Percentiles rank a stretch among this genome's conserved stretches.
phyloP scores from a whole-genome alignment of 768 basidiomycete genomes.

The Trametes coccinea region DNA sequence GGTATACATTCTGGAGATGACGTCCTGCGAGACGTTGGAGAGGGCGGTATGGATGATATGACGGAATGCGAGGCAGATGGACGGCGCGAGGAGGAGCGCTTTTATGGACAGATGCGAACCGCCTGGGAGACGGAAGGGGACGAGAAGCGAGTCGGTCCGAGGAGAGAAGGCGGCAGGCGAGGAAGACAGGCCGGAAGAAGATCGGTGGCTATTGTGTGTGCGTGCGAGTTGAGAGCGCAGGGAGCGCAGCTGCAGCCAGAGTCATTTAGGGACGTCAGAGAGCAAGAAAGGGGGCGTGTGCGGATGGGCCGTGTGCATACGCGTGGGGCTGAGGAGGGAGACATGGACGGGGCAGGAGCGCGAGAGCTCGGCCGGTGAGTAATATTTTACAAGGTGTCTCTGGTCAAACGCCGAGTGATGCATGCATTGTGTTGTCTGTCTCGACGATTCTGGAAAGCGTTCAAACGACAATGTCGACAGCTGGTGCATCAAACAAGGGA shows the following conservation, averaged over 20 bases:
- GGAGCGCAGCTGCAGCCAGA: neutral
- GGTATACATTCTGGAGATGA: neutral
- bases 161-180: slow-evolving; percentile 3
- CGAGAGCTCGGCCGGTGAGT: neutral
- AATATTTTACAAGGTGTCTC: neutral
- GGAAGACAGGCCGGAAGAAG: slow-evolving; percentile 2
- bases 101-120: neutral
- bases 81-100: neutral
- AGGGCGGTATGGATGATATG: neutral
- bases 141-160: slow-evolving; percentile 8
- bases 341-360: neutral
- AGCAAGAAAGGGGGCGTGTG: slow-evolving; percentile 4
- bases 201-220: neutral
- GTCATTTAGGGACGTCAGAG: neutral
- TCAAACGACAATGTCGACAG: neutral
- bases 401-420: neutral
- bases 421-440: neutral
- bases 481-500: neutral
- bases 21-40: neutral
- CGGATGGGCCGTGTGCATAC: neutral
- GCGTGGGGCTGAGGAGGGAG: slow-evolving; percentile 8
- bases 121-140: neutral
- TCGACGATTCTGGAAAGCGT: neutral
- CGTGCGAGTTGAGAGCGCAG: neutral
- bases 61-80: neutral